phyloP scores from a whole-genome alignment of 345 rosid genomes.

The Erucastrum elatum region DNA sequence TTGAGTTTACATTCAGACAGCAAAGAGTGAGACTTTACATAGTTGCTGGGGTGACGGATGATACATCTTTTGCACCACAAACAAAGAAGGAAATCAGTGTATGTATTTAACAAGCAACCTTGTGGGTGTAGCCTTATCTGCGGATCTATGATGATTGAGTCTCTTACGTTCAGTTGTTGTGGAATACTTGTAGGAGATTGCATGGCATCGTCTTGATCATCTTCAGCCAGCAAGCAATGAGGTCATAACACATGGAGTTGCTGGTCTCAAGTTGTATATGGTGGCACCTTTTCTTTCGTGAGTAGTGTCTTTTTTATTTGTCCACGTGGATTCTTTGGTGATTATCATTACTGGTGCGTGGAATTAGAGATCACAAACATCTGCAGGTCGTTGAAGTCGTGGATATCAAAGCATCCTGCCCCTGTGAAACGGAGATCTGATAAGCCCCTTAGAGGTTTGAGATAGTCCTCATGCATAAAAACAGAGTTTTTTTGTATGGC shows the following conservation, averaged over 20 bases:
- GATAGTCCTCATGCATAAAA: slow-evolving; percentile 8
- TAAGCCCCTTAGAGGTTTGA: slow-evolving; percentile 62
- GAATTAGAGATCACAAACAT: slow-evolving; percentile 8
- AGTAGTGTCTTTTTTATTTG: slow-evolving; percentile 36
- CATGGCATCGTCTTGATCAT: slow-evolving; percentile 91
- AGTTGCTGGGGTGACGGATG: slow-evolving; percentile 84
- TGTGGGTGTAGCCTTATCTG: slow-evolving; percentile 17
- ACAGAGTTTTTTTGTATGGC: not conserved
- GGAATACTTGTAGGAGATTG: slow-evolving; percentile 71
- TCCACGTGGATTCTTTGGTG: not conserved
- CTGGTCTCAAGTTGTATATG: slow-evolving; percentile 96
- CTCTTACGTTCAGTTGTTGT: slow-evolving; percentile 17
- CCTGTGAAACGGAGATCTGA: slow-evolving; percentile 59
- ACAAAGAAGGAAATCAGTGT: slow-evolving; percentile 99
- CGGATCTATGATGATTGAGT: not conserved
- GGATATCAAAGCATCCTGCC: slow-evolving; percentile 70
- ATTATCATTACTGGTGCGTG: not conserved
- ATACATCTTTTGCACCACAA: slow-evolving; percentile 90
- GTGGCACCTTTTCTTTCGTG: slow-evolving; percentile 90
- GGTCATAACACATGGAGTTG: slow-evolving; percentile 82
- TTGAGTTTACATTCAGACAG: slow-evolving; percentile 85
- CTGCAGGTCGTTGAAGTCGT: slow-evolving; percentile 69
- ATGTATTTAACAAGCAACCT: slow-evolving; percentile 35
- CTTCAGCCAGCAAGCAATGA: slow-evolving; percentile 72
- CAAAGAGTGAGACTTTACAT: slow-evolving; percentile 96